Conservation (phyloP, 164 flowering plant species). For the Magnolia kwangsiensis region DNA sequence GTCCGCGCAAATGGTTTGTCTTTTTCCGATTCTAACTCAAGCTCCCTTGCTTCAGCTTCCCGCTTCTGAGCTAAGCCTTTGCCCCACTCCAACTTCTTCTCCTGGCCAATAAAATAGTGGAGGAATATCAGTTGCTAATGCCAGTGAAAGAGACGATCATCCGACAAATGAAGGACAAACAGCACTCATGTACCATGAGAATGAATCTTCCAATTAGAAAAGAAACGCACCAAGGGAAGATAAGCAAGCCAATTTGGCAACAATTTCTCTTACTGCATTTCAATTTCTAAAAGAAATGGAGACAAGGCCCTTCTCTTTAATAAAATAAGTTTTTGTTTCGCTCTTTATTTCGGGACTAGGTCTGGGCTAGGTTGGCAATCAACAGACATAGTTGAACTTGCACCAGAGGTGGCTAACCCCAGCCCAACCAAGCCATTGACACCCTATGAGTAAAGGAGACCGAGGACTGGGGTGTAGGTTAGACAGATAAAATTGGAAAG, state of each 20-base stretch:
- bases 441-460: not conserved
- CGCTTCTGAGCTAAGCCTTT: conserved; percentile 91
- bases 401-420: too few relatives aligned
- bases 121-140: conserved; percentile 2
- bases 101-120: conserved; percentile 36
- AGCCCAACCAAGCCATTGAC: not conserved
- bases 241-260: not conserved
- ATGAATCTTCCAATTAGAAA: not conserved
- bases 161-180: not conserved
- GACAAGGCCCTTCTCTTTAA: too few relatives aligned
- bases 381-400: too few relatives aligned
- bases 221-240: not conserved
- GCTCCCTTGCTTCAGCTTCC: conserved; percentile 72
- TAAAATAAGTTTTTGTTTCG: too few relatives aligned
- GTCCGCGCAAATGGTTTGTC: conserved; percentile 86
- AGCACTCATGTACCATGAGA: not conserved
- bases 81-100: conserved; percentile 87
- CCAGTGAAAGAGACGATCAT: not conserved
- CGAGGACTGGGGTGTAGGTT: not conserved
- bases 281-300: too few relatives aligned
- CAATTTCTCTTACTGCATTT: not conserved
- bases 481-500: not conserved
- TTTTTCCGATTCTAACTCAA: conserved; percentile 72
- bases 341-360: too few relatives aligned
- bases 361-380: too few relatives aligned